Evolutionary conservation across 164 flowering plant species (phyloP).

Genomic region (Liriodendron chinense): DNA sequence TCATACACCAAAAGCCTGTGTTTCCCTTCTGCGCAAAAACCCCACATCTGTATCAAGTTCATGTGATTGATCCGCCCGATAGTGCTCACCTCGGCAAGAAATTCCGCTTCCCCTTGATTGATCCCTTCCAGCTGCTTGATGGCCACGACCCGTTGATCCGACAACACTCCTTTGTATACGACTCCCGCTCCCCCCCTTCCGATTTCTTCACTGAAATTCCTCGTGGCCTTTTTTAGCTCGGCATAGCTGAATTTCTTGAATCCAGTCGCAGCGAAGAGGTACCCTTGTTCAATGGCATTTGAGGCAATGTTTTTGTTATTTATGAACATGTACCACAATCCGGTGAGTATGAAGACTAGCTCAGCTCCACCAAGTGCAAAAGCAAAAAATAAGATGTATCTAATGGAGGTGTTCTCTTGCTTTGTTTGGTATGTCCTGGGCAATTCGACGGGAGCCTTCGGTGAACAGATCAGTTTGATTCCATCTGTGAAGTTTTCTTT

Average conservation of each 20-base stretch:
- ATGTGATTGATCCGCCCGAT: conserved; percentile 33
- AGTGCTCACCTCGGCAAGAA: conserved; percentile 24
- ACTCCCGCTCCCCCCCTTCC: conserved; percentile 16
- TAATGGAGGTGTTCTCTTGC: not conserved
- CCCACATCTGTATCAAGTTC: conserved; percentile 34
- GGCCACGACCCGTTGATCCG: conserved; percentile 15
- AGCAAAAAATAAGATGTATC: conserved; percentile 6
- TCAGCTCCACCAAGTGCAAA: conserved; percentile 19
- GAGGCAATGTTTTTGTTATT: not conserved
- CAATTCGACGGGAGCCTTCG: not conserved
- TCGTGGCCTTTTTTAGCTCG: not conserved
- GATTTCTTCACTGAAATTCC: not conserved
- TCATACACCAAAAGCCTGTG: conserved; percentile 33
- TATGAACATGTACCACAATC: conserved; percentile 13
- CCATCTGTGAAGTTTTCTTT: no score
- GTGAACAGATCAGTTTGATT: not conserved
- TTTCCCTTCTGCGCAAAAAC: conserved; percentile 29
- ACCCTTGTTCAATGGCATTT: not conserved
- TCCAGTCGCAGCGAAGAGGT: conserved; percentile 1
- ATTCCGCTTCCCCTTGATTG: conserved; percentile 25
- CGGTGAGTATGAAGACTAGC: not conserved
- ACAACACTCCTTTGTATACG: conserved; percentile 27
- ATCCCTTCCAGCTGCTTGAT: conserved; percentile 24
- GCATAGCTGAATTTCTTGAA: not conserved
- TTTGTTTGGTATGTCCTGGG: not conserved